These are phyloP conservation scores for Globisporangium carolinianum DNA, from an alignment of 352 stramenopile species.

Conservation along the genomic window DNA sequence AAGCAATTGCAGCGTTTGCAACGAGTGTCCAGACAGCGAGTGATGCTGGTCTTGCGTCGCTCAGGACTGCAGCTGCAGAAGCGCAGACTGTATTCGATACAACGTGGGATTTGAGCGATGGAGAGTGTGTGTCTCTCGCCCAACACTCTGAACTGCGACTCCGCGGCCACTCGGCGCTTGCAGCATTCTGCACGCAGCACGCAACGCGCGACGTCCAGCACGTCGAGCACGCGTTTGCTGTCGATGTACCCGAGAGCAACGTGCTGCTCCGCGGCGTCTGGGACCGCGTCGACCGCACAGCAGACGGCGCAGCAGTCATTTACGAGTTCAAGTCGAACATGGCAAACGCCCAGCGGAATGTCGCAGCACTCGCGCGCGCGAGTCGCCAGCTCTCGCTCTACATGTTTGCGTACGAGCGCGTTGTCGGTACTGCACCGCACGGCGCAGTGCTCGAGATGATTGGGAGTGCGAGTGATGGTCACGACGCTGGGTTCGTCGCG, in stretches of 20 bases:
- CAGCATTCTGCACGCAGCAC: conserved; percentile 38
- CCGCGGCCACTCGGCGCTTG: conserved; percentile 28
- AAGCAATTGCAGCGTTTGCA: conserved; percentile 55
- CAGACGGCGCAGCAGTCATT: conserved; percentile 34
- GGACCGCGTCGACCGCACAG: conserved; percentile 59
- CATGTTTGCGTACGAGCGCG: conserved; percentile 62
- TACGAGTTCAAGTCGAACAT: conserved; percentile 86
- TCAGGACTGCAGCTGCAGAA: conserved; percentile 13
- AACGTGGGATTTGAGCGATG: not conserved
- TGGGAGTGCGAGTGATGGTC: conserved; percentile 10
- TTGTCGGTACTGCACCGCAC: conserved; percentile 42
- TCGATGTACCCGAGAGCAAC: conserved; percentile 34
- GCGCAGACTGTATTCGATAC: conserved; percentile 3
- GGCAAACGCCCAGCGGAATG: conserved; percentile 35
- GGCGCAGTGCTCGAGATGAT: conserved; percentile 61
- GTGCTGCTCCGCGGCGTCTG: conserved; percentile 62
- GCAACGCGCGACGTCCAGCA: conserved; percentile 26
- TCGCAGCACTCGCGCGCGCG: conserved; percentile 42
- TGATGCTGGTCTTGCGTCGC: conserved; percentile 10
- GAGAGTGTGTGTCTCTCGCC: no score
- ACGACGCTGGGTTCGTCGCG: conserved; percentile 25
- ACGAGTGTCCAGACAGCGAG: conserved; percentile 13
- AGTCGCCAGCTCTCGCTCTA: conserved; percentile 83
- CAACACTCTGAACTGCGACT: conserved; percentile 13
- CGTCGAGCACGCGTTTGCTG: conserved; percentile 62